Conservation (phyloP, 306 rosid species). For the Medicago ruthenica region DNA sequence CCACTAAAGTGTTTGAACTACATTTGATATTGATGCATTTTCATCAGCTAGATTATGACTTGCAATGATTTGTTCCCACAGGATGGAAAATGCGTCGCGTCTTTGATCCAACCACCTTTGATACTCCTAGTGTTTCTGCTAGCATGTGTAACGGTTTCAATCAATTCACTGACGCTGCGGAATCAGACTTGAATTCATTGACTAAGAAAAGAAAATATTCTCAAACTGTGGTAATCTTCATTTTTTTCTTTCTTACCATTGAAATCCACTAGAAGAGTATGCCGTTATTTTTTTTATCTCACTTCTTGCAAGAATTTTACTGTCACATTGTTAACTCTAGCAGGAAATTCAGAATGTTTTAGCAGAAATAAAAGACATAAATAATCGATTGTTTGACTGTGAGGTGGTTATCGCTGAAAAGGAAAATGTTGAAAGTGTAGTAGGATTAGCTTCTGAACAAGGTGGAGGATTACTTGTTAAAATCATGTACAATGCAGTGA, state of each 20-base stretch:
- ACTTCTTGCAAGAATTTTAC: not conserved
- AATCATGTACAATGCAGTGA: constrained; percentile 36
- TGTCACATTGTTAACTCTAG: constrained; percentile 12
- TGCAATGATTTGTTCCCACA: not conserved
- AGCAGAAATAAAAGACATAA: constrained; percentile 51
- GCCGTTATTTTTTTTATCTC: not conserved
- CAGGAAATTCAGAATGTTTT: constrained; percentile 44
- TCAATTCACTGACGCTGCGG: constrained; percentile 21
- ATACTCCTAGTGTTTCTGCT: constrained; percentile 10
- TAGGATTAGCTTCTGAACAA: constrained; percentile 26
- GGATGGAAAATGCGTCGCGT: constrained; percentile 27
- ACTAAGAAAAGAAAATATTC: constrained; percentile 19
- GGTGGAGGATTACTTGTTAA: constrained; percentile 44
- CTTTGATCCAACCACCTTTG: constrained; percentile 18
- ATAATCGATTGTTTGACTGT: constrained; percentile 44
- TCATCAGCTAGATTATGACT: constrained; percentile 17
- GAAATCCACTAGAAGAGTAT: constrained; percentile 1
- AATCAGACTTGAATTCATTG: constrained; percentile 16
- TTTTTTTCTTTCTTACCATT: not conserved
- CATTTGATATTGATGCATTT: constrained; percentile 12
- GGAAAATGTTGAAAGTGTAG: constrained; percentile 25
- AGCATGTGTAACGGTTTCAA: not conserved
- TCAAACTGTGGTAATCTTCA: constrained; percentile 40
- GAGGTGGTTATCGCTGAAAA: constrained; percentile 46
- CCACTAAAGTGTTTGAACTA: not conserved